Evolutionary conservation across 257 asterid species (phyloP), one percentile per base, ranked within the genome.

Genomic region (Prunella vulgaris): DNA sequence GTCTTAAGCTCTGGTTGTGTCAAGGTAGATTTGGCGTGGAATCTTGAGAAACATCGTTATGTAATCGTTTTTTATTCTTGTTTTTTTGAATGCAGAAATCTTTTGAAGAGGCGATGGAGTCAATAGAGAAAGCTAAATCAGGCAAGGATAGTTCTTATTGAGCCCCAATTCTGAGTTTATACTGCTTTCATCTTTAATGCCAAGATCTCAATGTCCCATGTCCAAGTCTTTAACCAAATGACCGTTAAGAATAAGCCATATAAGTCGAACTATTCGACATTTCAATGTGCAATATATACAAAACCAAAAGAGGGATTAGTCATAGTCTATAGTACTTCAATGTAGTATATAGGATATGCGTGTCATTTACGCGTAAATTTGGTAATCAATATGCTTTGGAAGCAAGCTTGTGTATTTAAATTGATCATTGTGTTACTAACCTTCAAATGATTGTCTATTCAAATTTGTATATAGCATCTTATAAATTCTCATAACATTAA

Each of bases 91-190:
- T 74, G 66, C 81, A 92, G 96, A 92, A 89, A 87, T 89, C 96
- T 35, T 90, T 90, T 63, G 98, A 92, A 81, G 96, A 89, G 64
- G 82, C 96, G 5, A 77, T 89, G 84, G 88, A 90, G 65, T 83
- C 93, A 8, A 65, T 90, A 58, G 90, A 89, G 69, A 84, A 82
- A 54, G 85, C 94, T 59, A 92, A 84, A 82, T 79, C 78, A 49
- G 60, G 68, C 63, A 81, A 82, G 83, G 90, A 84, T 61, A 66
- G 58, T 48, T 27, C 81, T 1, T 51, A 44, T 57, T 67, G 69
- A 75, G 57, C 56, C 60, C 25, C 15, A 2, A 60, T 69, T n/a
- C 37, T 32, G 28, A 15, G 21, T 28, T 46, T 33, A n/a, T 40
- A 17, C 22, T 21, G n/a, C 51, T 32, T 49, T 30, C 7, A 13